Percentiles rank a stretch among this genome's conserved stretches.
Evolutionary conservation across 805 yeast species (phyloP).

Genomic region (Jamesozyma rosinii): DNA sequence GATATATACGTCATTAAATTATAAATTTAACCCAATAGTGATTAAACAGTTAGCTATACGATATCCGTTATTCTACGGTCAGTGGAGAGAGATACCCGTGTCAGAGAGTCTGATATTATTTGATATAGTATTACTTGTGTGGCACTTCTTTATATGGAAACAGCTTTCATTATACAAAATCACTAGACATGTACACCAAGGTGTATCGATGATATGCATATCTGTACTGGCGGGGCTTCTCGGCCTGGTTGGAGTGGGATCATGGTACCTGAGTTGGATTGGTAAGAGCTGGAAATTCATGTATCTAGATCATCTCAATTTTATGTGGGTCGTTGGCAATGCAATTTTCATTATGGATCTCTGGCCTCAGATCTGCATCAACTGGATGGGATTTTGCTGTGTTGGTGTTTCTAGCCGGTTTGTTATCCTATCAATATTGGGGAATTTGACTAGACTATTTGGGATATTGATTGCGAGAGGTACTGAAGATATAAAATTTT

Average conservation of each 20-base stretch:
- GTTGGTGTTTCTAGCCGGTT: slow-evolving; percentile 24
- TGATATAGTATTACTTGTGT: slow-evolving; percentile 11
- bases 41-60: slow-evolving; percentile 25
- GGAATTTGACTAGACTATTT: slow-evolving; percentile 4
- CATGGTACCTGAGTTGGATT: slow-evolving; percentile 3
- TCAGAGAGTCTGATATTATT: slow-evolving; percentile 14
- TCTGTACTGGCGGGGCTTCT: slow-evolving; percentile 2
- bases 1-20: slow-evolving; percentile 21
- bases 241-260: slow-evolving; percentile 5
- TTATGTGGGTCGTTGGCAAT: slow-evolving; percentile 32
- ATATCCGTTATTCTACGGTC: slow-evolving; percentile 29
- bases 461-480: slow-evolving; percentile 1
- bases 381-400: slow-evolving; percentile 32
- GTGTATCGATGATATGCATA: slow-evolving; percentile 23
- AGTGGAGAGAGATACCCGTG: slow-evolving; percentile 14
- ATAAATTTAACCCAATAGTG: slow-evolving; percentile 18
- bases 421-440: slow-evolving; percentile 7
- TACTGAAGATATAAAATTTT: slow-evolving; percentile 6
- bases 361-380: slow-evolving; percentile 36
- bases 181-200: slow-evolving; percentile 33
- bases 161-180: slow-evolving; percentile 25
- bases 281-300: slow-evolving; percentile 1
- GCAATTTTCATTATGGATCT: slow-evolving; percentile 21
- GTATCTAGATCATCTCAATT: slow-evolving; percentile 35
- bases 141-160: slow-evolving; percentile 15